These are phyloP conservation scores for Mucor racemosus DNA, from an alignment of 371 early-diverging fungal species.

Conservation along the genomic window DNA sequence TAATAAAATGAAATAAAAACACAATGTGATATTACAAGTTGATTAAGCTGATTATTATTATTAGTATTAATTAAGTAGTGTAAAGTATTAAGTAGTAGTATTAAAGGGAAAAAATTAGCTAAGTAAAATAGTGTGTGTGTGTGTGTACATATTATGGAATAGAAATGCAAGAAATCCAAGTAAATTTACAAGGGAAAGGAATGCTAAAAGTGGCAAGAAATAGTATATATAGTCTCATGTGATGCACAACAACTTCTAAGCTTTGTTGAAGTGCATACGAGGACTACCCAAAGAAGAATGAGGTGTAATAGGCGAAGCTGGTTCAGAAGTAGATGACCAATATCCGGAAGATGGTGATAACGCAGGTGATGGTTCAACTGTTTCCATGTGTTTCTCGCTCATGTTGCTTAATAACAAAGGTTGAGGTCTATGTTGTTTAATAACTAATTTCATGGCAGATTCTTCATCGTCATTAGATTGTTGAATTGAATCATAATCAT, in stretches of 20 bases:
- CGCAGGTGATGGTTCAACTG: slow-evolving; percentile 5
- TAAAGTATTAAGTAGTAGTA: slow-evolving; percentile 3
- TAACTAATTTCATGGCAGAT: background rate
- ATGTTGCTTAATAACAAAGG: slow-evolving; percentile 10
- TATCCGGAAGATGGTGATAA: slow-evolving; percentile 23
- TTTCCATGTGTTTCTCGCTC: slow-evolving; percentile 11
- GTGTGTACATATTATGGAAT: slow-evolving; percentile 8
- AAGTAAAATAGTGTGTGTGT: background rate
- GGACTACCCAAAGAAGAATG: slow-evolving; percentile 17
- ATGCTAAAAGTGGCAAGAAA: slow-evolving; percentile 5
- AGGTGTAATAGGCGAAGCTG: slow-evolving; percentile 38
- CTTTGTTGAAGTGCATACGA: slow-evolving; percentile 18
- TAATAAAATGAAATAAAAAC: slow-evolving; percentile 9
- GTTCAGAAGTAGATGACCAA: slow-evolving; percentile 39
- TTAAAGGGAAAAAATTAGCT: background rate
- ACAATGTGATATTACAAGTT: background rate
- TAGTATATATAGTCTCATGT: background rate
- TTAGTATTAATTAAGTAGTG: too few species aligned
- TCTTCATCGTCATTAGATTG: slow-evolving; percentile 6
- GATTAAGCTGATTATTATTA: background rate
- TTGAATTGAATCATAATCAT: slow-evolving; percentile 22
- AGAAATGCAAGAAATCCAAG: slow-evolving; percentile 16
- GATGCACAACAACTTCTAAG: slow-evolving; percentile 4
- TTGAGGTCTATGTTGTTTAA: slow-evolving; percentile 12
- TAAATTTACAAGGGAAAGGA: slow-evolving; percentile 3